Evolutionary conservation across 2,329 filamentous ascomycete genomes (phyloP).

Genomic region (Aphanocladium album): DNA sequence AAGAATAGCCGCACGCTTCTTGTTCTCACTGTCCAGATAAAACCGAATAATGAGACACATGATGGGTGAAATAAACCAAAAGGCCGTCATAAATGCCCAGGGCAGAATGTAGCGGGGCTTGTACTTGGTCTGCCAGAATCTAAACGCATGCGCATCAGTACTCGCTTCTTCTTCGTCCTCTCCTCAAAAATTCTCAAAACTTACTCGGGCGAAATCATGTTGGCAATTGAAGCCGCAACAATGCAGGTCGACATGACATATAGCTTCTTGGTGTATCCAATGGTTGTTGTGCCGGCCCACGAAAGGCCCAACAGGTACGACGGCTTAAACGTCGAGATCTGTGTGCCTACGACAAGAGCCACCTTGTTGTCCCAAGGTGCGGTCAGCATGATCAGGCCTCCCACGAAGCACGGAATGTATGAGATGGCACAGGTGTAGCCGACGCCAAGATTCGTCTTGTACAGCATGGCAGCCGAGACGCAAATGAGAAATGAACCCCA

Average conservation of each 20-base stretch:
- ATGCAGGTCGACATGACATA: slow-evolving; percentile 21
- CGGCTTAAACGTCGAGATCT: slow-evolving; percentile 26
- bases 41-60: slow-evolving; percentile 22
- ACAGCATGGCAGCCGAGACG: slow-evolving; percentile 20
- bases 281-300: slow-evolving; percentile 22
- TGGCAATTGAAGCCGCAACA: slow-evolving; percentile 20
- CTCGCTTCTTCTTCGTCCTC: neutral
- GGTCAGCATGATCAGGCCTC: slow-evolving; percentile 20
- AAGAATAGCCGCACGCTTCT: slow-evolving; percentile 13
- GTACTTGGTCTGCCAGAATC: slow-evolving; percentile 22
- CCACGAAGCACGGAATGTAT: slow-evolving; percentile 21
- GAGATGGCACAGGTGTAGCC: slow-evolving; percentile 24
- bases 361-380: slow-evolving; percentile 24
- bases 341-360: slow-evolving; percentile 24
- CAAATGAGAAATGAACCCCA: slow-evolving; percentile 19
- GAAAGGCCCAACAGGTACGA: slow-evolving; percentile 24
- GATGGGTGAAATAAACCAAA: slow-evolving; percentile 22
- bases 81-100: slow-evolving; percentile 22
- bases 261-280: slow-evolving; percentile 21
- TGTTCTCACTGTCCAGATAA: slow-evolving; percentile 19
- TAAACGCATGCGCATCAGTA: neutral
- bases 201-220: slow-evolving; percentile 26
- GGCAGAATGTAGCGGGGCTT: slow-evolving; percentile 19
- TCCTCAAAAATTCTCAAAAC: slow-evolving; percentile 7
- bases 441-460: slow-evolving; percentile 18